Evolutionary conservation across 768 basidiomycete genomes (phyloP).

Genomic region (Phlebiopsis flavidoalba): DNA sequence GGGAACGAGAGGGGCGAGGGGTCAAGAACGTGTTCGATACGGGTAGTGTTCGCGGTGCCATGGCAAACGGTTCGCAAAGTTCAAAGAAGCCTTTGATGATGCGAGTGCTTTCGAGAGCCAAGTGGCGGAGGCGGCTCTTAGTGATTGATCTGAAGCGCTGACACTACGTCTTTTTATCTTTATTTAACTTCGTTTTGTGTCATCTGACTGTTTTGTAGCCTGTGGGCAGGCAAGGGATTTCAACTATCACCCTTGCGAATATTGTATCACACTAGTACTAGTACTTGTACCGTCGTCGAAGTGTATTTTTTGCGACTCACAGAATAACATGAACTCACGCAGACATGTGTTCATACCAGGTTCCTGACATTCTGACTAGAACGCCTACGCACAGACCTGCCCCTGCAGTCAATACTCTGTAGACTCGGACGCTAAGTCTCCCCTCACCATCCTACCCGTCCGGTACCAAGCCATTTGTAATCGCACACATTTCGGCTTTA

Average conservation of each 20-base stretch:
- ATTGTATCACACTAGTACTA: neutral
- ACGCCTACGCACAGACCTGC: too few species aligned
- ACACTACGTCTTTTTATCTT: neutral
- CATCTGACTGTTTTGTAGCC: neutral
- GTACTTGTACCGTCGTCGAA: neutral
- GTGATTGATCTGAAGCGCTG: neutral
- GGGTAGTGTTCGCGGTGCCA: constrained; percentile 40
- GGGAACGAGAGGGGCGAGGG: constrained; percentile 22
- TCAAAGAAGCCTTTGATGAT: constrained; percentile 37
- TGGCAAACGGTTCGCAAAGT: constrained; percentile 29
- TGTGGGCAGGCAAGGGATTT: too few species aligned
- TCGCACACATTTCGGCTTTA: too few species aligned
- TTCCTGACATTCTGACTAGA: too few species aligned
- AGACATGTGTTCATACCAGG: too few species aligned
- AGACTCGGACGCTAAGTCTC: too few species aligned
- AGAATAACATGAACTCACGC: neutral
- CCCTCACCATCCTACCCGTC: too few species aligned
- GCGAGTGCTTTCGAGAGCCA: constrained; percentile 34
- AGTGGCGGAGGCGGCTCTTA: constrained; percentile 15
- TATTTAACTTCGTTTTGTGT: neutral
- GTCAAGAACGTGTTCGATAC: constrained; percentile 38
- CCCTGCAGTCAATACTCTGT: too few species aligned
- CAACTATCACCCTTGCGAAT: too few species aligned
- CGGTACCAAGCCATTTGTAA: too few species aligned
- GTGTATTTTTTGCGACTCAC: neutral